Evolutionary conservation across 2,329 filamentous ascomycete species (phyloP), one percentile per base, ranked within the genome.

Genomic region (Neodidymelliopsis sp.): DNA sequence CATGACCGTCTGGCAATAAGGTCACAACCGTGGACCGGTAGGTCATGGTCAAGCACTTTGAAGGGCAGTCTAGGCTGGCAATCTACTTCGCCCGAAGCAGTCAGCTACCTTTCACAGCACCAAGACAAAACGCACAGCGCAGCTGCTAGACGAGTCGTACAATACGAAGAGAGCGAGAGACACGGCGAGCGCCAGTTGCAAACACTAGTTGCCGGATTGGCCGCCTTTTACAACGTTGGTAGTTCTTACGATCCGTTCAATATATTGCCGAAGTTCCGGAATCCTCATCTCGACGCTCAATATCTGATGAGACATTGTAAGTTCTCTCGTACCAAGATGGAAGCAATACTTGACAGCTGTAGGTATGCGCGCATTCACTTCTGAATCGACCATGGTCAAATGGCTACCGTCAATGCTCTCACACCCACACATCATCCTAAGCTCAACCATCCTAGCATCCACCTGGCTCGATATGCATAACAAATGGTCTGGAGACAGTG

Each of bases 391-490:
- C 2, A 34, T 63, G 11, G 37, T 51, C 12, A 67, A 55, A 49
- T 70, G 67, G 66, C 29, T 67, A 5, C 68, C 64, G 2, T 36
- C 41, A 2, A 58, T 70, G 55, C 46, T 66, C 6, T 54, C 57
- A 3, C 52, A 70, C 29, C 61, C 59, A 1, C 54, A 69, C 19
- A 50, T 66, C 13, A 29, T 69, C 3, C 55, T 70, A 4, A 70
- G 63, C 46, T 52, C 59, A 0, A 59, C 54, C 2, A 37, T 63
- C n/a, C 9, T 69, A 7, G 53, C 59, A 10, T 65, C 65, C 0
- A 60, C 60, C 2, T 71, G 60, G 60, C 46, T 65, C 18, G 69
- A 71, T 24, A 69, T 69, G 62, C 56, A 56, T 13, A 41, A 53
- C 6, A 54, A 55, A 4, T 36, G 24, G 10, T 55, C 50, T 7